These are phyloP conservation scores for Evernia prunastri DNA, from an alignment of 495 filamentous ascomycete species.

Conservation along the genomic window DNA sequence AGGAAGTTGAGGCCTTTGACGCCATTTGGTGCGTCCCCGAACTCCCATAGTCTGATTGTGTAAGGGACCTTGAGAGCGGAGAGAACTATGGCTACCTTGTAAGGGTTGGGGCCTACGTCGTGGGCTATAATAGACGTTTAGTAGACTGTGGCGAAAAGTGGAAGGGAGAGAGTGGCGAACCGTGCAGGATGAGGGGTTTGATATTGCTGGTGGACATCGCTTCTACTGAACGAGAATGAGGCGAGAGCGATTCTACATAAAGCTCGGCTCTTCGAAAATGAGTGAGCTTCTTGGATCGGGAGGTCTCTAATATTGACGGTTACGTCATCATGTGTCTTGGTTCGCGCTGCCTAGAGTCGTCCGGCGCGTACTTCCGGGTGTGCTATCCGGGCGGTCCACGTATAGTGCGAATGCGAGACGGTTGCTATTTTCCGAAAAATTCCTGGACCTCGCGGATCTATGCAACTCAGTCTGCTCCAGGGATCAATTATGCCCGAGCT, in stretches of 20 bases:
- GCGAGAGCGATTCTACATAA: too few relatives aligned
- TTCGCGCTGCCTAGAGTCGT: neutral
- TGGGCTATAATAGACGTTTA: slow-evolving; percentile 28
- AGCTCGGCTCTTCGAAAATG: too few relatives aligned
- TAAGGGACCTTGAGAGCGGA: slow-evolving; percentile 28
- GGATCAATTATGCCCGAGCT: too few relatives aligned
- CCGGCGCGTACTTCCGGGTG: neutral
- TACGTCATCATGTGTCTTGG: neutral
- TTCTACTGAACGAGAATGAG: neutral
- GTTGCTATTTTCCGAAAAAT: too few relatives aligned
- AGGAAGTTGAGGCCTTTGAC: slow-evolving; percentile 28
- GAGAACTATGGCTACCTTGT: slow-evolving; percentile 32
- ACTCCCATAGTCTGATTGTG: slow-evolving; percentile 28
- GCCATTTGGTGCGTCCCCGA: slow-evolving; percentile 27
- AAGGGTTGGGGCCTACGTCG: slow-evolving; percentile 38
- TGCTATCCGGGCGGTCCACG: neutral
- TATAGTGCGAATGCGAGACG: too few relatives aligned
- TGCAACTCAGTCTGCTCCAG: too few relatives aligned
- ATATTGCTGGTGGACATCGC: slow-evolving; percentile 1
- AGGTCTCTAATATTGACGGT: too few relatives aligned
- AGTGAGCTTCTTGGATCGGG: too few relatives aligned
- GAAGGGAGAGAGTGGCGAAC: neutral
- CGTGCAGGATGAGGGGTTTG: slow-evolving; percentile 30
- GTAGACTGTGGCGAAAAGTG: neutral
- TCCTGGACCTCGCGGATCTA: too few relatives aligned